phyloP scores from a whole-genome alignment of 345 rosid genomes.

The Eucalyptus marginata region DNA sequence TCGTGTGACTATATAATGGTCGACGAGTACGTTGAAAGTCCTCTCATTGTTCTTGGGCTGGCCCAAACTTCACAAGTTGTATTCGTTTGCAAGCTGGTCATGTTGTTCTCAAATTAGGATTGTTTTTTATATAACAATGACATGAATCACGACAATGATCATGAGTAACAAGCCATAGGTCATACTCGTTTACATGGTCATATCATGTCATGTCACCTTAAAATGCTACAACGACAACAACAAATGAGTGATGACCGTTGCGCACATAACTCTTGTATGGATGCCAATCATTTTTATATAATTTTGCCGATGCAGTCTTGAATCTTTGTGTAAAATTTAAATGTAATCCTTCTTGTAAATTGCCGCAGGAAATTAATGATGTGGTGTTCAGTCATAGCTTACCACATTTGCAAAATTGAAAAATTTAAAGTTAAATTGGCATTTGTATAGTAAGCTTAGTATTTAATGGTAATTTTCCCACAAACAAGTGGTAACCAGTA shows the following conservation, averaged over 20 bases:
- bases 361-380: not conserved
- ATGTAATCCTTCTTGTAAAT: fast-evolving
- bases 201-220: not conserved
- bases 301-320: not conserved
- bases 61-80: not conserved
- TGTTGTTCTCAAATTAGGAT: not conserved
- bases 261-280: not conserved
- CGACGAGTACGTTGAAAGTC: not conserved
- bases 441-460: too few relatives aligned
- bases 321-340: too few relatives aligned
- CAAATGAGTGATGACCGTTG: not conserved
- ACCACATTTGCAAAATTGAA: too few relatives aligned
- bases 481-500: too few relatives aligned
- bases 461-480: too few relatives aligned
- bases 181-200: not conserved
- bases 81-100: not conserved
- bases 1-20: fast-evolving
- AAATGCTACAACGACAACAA: not conserved
- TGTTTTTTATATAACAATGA: not conserved
- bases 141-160: not conserved
- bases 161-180: not conserved
- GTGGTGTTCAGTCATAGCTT: too few relatives aligned
- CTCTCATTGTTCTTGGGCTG: not conserved
- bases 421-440: too few relatives aligned
- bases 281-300: too few relatives aligned